These are phyloP conservation scores for Colletotrichum godetiae DNA, from an alignment of 2,329 filamentous ascomycete species.

Conservation along the genomic window DNA sequence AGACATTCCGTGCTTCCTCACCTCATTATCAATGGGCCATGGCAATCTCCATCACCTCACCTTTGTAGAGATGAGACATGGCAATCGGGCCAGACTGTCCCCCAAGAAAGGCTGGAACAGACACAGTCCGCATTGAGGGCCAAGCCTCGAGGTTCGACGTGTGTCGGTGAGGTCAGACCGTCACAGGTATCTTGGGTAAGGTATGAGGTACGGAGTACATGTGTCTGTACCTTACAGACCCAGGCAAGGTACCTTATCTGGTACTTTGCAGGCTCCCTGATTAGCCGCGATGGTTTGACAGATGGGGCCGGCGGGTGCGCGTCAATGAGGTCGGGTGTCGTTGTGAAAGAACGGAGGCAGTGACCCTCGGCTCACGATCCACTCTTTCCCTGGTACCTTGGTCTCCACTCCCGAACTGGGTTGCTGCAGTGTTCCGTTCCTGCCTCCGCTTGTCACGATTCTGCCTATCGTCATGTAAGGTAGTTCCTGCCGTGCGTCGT, in stretches of 20 bases:
- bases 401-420: constrained; percentile 5
- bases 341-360: constrained; percentile 17
- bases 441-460: constrained; percentile 1
- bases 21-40: neutral
- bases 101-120: neutral
- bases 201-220: neutral
- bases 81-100: neutral
- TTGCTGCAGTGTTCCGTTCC: neutral
- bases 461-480: neutral
- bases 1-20: too few relatives aligned
- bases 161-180: neutral
- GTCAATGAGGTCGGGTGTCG: neutral
- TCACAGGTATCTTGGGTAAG: neutral
- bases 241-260: neutral
- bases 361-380: neutral
- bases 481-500: neutral
- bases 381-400: neutral
- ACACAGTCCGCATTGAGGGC: constrained; percentile 27
- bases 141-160: constrained; percentile 5
- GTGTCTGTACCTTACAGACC: too few relatives aligned
- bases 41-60: neutral
- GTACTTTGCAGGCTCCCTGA: neutral
- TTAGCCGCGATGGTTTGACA: constrained; percentile 22
- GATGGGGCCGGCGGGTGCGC: constrained; percentile 14
- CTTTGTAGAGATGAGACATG: neutral